A percentile compares a stretch with the other conserved stretches of the same genome.
Evolutionary conservation across 441 rosid species (phyloP).

Genomic region (Populus hybrid): DNA sequence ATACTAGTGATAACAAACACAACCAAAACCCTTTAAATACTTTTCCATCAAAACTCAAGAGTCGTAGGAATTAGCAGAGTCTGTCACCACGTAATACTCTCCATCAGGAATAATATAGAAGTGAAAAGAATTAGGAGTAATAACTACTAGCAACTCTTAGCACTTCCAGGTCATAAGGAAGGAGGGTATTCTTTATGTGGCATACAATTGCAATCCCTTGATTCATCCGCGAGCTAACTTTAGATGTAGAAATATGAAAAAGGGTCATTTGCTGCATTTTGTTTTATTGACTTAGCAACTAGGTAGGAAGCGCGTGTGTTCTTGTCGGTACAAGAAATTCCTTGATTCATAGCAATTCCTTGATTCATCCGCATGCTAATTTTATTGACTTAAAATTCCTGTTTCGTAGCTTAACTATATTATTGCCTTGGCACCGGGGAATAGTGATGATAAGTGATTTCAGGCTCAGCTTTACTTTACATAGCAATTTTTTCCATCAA

Average conservation of each 20-base stretch:
- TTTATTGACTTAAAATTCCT: too few relatives aligned
- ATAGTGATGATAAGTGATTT: background rate
- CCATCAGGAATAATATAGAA: background rate
- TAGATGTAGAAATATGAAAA: background rate
- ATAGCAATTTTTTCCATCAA: too few relatives aligned
- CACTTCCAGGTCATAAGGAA: background rate
- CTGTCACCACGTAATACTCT: background rate
- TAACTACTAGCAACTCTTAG: background rate
- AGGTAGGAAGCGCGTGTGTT: background rate
- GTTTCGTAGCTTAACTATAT: background rate
- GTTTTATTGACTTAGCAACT: background rate
- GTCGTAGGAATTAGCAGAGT: background rate
- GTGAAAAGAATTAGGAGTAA: background rate
- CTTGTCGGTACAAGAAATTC: too few relatives aligned
- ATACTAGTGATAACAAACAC: background rate
- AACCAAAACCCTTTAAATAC: background rate
- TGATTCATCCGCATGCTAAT: too few relatives aligned
- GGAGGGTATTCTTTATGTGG: background rate
- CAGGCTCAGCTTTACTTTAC: background rate
- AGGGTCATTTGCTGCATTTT: background rate
- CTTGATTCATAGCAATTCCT: too few relatives aligned
- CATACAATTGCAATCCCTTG: background rate
- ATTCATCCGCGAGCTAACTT: background rate
- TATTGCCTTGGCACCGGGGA: too few relatives aligned
- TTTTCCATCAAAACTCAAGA: background rate